Evolutionary conservation across 2,329 filamentous ascomycete species (phyloP).

Genomic region (Didymosphaeria variabile): DNA sequence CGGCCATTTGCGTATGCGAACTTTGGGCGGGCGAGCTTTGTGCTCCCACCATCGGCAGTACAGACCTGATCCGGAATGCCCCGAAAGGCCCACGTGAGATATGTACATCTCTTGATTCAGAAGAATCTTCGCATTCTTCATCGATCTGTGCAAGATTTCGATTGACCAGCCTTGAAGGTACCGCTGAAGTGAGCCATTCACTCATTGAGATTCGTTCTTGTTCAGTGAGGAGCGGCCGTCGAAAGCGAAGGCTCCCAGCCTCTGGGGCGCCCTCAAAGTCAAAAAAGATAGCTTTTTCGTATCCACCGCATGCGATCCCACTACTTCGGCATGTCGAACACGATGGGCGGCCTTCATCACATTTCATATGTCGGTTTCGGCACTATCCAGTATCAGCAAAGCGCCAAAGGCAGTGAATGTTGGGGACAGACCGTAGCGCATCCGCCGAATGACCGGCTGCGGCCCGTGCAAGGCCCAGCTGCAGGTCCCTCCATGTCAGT

Average conservation of each 20-base stretch:
- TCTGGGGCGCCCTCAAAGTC: constrained; percentile 32
- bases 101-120: constrained; percentile 16
- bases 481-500: background rate
- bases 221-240: constrained; percentile 57
- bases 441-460: constrained; percentile 24
- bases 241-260: constrained; percentile 39
- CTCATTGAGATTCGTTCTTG: constrained; percentile 48
- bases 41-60: background rate
- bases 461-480: background rate
- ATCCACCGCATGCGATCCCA: constrained; percentile 52
- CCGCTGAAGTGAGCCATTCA: constrained; percentile 44
- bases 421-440: constrained; percentile 22
- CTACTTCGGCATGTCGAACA: constrained; percentile 52
- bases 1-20: background rate
- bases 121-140: constrained; percentile 32
- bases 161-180: constrained; percentile 37
- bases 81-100: constrained; percentile 26
- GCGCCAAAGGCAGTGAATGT: background rate
- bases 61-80: constrained; percentile 16
- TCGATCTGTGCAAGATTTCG: constrained; percentile 35
- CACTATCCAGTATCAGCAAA: constrained; percentile 33
- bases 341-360: constrained; percentile 54
- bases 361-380: constrained; percentile 56
- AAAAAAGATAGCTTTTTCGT: constrained; percentile 53
- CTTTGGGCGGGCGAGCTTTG: background rate